These are phyloP conservation scores for Chalciporus sphaerocephalus DNA, from an alignment of 768 basidiomycete genomes.

Conservation along the genomic window DNA sequence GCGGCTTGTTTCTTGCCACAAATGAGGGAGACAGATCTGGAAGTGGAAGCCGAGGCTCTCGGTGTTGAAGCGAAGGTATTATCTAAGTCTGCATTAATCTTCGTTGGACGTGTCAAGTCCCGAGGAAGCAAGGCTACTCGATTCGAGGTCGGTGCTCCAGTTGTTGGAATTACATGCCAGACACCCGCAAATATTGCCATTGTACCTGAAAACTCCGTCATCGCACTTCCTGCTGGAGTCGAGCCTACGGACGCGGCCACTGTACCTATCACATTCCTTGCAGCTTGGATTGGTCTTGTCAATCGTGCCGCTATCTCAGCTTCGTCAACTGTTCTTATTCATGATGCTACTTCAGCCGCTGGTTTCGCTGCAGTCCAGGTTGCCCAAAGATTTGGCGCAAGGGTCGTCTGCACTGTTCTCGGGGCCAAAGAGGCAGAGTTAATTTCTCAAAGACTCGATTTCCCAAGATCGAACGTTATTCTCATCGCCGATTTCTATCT, in stretches of 20 bases:
- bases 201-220: slow-evolving; percentile 10
- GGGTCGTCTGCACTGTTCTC: slow-evolving; percentile 21
- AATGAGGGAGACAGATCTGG: slow-evolving; percentile 16
- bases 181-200: slow-evolving; percentile 14
- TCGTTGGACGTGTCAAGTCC: slow-evolving; percentile 20
- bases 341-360: slow-evolving; percentile 24
- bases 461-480: slow-evolving; percentile 10
- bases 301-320: slow-evolving; percentile 15
- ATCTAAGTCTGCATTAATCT: slow-evolving; percentile 12
- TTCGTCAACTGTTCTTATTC: slow-evolving; percentile 23
- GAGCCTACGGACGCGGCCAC: slow-evolving; percentile 18
- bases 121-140: slow-evolving; percentile 5
- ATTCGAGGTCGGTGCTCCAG: slow-evolving; percentile 11
- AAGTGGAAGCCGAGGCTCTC: slow-evolving; percentile 15
- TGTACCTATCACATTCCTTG: slow-evolving; percentile 20
- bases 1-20: slow-evolving; percentile 20
- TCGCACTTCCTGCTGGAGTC: slow-evolving; percentile 13
- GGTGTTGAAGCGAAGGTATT: slow-evolving; percentile 6
- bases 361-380: slow-evolving; percentile 27
- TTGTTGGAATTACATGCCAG: slow-evolving; percentile 19
- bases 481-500: slow-evolving; percentile 12
- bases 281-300: slow-evolving; percentile 28
- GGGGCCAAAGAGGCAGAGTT: slow-evolving; percentile 11
- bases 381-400: slow-evolving; percentile 18
- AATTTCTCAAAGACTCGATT: slow-evolving; percentile 10